Percentiles rank a stretch among this genome's conserved stretches.
These are phyloP conservation scores for Amphichorda felina DNA, from an alignment of 2,329 filamentous ascomycete species.

Conservation along the genomic window DNA sequence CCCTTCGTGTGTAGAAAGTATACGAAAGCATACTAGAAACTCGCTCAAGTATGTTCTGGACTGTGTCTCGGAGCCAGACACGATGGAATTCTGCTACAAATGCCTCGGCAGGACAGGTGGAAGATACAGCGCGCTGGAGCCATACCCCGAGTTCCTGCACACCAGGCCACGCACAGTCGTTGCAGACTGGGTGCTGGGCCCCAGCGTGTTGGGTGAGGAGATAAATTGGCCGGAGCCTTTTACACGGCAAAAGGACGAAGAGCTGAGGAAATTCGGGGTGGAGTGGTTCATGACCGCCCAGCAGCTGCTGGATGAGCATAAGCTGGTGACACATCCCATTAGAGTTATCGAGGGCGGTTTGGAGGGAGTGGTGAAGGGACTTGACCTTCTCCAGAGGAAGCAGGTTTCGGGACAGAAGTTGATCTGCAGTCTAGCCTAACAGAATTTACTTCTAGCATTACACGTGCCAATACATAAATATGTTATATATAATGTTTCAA, in stretches of 20 bases:
- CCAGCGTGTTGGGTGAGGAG: conserved; percentile 4
- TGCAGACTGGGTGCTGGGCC: conserved; percentile 5
- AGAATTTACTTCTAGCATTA: no score
- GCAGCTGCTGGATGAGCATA: conserved; percentile 1
- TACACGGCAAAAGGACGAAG: background rate
- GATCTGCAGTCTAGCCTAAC: background rate
- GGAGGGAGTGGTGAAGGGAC: background rate
- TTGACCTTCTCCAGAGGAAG: background rate
- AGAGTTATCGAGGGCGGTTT: background rate
- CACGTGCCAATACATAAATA: no score
- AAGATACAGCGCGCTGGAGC: conserved; percentile 20
- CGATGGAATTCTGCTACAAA: conserved; percentile 21
- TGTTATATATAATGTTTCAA: no score
- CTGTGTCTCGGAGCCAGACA: conserved; percentile 17
- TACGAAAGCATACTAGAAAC: conserved; percentile 23
- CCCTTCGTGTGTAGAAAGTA: conserved; percentile 11
- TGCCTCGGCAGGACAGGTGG: conserved; percentile 24
- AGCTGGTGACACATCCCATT: background rate
- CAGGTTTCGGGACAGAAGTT: conserved; percentile 2
- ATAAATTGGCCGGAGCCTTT: conserved; percentile 11
- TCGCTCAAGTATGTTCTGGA: conserved; percentile 23
- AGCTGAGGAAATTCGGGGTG: background rate
- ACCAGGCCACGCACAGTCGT: conserved; percentile 4
- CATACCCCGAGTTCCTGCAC: conserved; percentile 13
- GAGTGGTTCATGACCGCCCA: background rate